phyloP scores from a whole-genome alignment of 768 basidiomycete genomes.

The Boletus vermiculosoides region DNA sequence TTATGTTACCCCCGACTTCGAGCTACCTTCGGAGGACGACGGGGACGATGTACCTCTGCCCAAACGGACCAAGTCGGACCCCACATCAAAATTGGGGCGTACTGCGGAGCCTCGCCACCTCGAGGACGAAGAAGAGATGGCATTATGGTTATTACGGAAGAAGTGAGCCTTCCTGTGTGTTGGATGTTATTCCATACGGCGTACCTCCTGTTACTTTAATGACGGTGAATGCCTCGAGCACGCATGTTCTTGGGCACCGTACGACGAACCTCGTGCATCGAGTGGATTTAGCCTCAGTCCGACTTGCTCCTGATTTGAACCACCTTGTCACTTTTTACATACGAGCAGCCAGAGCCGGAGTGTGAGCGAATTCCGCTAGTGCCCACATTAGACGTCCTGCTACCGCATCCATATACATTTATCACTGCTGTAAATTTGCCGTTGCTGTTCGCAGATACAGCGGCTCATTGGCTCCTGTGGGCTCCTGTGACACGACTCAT shows the following conservation, averaged over 20 bases:
- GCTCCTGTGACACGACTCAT: neutral
- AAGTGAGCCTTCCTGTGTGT: conserved; percentile 17
- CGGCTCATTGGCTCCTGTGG: conserved; percentile 11
- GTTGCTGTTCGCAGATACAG: conserved; percentile 4
- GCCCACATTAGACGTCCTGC: neutral
- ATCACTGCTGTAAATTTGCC: conserved; percentile 18
- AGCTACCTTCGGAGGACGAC: conserved; percentile 42
- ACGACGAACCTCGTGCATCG: neutral
- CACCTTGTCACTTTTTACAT: conserved; percentile 2
- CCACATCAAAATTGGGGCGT: conserved; percentile 30
- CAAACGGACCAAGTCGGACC: conserved; percentile 33
- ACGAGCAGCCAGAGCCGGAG: neutral
- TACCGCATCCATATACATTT: neutral
- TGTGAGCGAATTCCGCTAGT: conserved; percentile 16
- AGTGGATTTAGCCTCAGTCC: conserved; percentile 1
- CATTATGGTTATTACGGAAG: conserved; percentile 54
- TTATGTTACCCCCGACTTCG: conserved; percentile 71
- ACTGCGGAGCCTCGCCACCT: conserved; percentile 30
- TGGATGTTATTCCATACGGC: conserved; percentile 4
- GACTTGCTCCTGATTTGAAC: neutral
- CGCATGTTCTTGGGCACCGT: neutral
- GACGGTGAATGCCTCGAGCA: neutral
- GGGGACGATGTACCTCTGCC: conserved; percentile 32
- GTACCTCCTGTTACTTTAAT: neutral
- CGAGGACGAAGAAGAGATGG: conserved; percentile 63